A percentile compares a stretch with the other conserved stretches of the same genome.
Evolutionary conservation across 139 green algal species (phyloP).

Genomic region (Diplosphaera chodatii): DNA sequence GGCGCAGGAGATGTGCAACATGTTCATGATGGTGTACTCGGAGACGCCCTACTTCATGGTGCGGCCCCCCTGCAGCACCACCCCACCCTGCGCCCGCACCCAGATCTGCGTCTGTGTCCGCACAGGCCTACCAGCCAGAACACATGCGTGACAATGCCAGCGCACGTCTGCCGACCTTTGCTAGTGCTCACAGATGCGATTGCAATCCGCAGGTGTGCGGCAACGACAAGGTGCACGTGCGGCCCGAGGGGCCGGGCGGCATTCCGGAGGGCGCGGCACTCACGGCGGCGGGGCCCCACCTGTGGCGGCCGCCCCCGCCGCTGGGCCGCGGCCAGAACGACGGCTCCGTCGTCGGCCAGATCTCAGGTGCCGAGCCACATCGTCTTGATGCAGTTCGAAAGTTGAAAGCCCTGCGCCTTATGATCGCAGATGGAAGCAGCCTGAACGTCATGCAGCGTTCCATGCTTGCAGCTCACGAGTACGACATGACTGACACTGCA

Average conservation of each 20-base stretch:
- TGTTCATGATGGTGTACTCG: slow-evolving; percentile 72
- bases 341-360: neutral
- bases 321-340: neutral
- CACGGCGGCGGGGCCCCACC: neutral
- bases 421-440: too few species aligned
- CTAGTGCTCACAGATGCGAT: too few species aligned
- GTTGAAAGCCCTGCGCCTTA: too few species aligned
- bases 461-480: too few species aligned
- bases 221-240: neutral
- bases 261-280: neutral
- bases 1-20: slow-evolving; percentile 91
- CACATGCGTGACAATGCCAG: too few species aligned
- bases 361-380: neutral
- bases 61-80: neutral
- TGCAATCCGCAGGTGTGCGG: neutral
- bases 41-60: slow-evolving; percentile 39
- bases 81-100: too few species aligned
- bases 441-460: too few species aligned
- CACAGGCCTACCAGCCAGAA: too few species aligned
- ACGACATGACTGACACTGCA: too few species aligned
- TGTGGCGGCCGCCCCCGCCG: neutral
- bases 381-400: too few species aligned
- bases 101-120: too few species aligned
- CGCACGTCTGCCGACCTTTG: too few species aligned
- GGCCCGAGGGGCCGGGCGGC: neutral